Percentiles rank a stretch among this genome's conserved stretches.
phyloP scores from a whole-genome alignment of 2,329 filamentous ascomycete genomes.

The Nemania abortiva region DNA sequence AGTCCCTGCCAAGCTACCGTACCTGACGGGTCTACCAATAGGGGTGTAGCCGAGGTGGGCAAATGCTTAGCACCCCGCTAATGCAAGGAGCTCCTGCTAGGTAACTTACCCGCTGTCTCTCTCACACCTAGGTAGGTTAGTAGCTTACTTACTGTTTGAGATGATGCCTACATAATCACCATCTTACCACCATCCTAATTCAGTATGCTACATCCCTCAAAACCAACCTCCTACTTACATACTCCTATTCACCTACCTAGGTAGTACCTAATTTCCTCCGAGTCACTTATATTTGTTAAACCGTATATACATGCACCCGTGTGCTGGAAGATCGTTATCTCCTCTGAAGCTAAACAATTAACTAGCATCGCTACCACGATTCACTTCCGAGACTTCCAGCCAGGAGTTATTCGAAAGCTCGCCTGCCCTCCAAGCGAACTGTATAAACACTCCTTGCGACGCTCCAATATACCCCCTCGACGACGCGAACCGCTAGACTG shows the following conservation, averaged over 20 bases:
- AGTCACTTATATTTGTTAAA: constrained; percentile 2
- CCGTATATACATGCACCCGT: not conserved
- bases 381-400: constrained; percentile 3
- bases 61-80: not conserved
- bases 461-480: constrained; percentile 2
- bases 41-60: constrained; percentile 9
- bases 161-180: not conserved
- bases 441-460: not conserved
- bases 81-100: not conserved
- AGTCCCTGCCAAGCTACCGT: not conserved
- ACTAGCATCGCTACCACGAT: constrained; percentile 3
- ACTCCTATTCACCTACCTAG: constrained; percentile 4
- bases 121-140: not conserved
- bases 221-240: not conserved
- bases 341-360: not conserved
- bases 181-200: not conserved
- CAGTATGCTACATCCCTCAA: not conserved
- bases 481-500: not conserved
- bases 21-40: constrained; percentile 20
- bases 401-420: not conserved
- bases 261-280: constrained; percentile 8
- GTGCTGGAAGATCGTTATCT: constrained; percentile 10
- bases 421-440: not conserved
- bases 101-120: not conserved
- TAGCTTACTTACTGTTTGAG: not conserved